Evolutionary conservation across 192 early-diverging fungal species (phyloP), one percentile per base, ranked within the genome.

Genomic region (Backusella tuberculispora): DNA sequence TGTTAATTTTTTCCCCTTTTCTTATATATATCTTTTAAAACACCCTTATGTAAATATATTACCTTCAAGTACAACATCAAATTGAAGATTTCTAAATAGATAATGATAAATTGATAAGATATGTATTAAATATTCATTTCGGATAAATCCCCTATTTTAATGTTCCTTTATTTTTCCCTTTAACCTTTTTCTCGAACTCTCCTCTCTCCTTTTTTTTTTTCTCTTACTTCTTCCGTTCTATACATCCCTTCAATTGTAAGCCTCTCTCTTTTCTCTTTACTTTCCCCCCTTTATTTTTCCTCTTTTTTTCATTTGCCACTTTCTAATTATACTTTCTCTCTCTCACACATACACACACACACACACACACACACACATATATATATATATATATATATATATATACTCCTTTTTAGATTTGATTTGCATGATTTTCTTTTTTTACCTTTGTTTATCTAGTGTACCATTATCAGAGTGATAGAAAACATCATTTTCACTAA

Each of bases 61-160:
- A 76, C 74, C 74, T 76, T 76, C 66, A 43, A 76, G 53, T 15
- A 70, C 48, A 29, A 76, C 45, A 70, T 70, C n/a, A 63, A 76
- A 76, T 17, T 50, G 29, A 47, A 47, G 67, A 19, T 26, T 46
- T 26, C 67, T 69, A 69, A 14, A 47, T 34, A 34, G 0, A 34
- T 34, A 34, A 63, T 46, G 26, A 19, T 29, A 24, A 34, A 69
- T 69, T 47, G 68, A 29, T 29, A 15, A 46, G 43, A 43, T 45
- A 40, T 47, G 26, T 40, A 34, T 38, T 26, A 40, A 34, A 47
- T 17, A 66, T 9, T 38, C 14, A 66, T 38, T 66, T 26, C 26
- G 38, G 64, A 40, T 66, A 40, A 40, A 34, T 40, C 64, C 64
- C 34, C 38, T 38, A 34, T 66, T 66, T 38, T 66, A n/a, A 66